Percentiles rank a stretch among this genome's conserved stretches.
Evolutionary conservation across 2,329 filamentous ascomycete species (phyloP).

Genomic region (Sporothrix protearum): DNA sequence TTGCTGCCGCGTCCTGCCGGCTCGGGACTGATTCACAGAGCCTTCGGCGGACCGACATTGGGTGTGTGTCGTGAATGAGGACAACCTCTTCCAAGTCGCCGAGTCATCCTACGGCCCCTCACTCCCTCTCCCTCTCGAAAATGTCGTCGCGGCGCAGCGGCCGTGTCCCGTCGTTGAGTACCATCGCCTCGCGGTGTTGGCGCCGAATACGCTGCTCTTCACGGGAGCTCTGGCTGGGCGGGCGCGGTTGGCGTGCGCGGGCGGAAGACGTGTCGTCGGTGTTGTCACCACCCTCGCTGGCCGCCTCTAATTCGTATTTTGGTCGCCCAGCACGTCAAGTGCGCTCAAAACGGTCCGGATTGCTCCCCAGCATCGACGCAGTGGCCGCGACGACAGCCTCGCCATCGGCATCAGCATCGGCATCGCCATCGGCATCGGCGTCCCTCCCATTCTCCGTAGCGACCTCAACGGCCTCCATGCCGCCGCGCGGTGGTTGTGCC

Average conservation of each 20-base stretch:
- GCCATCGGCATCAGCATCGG: background rate
- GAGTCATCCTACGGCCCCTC: background rate
- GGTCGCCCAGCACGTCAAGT: background rate
- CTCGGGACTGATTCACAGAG: background rate
- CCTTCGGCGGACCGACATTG: background rate
- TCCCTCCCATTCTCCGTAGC: background rate
- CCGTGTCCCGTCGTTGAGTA: slow-evolving; percentile 79
- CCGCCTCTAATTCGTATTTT: background rate
- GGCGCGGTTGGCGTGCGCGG: slow-evolving; percentile 33
- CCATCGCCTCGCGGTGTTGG: slow-evolving; percentile 81
- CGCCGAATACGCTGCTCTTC: slow-evolving; percentile 71
- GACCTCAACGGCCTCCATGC: background rate
- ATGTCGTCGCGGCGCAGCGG: slow-evolving; percentile 74
- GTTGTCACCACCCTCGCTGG: background rate
- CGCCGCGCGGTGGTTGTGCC: background rate
- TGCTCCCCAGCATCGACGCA: background rate
- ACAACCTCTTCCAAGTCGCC: no score
- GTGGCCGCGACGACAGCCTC: background rate
- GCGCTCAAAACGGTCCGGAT: background rate
- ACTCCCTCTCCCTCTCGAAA: slow-evolving; percentile 60
- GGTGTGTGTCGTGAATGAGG: background rate
- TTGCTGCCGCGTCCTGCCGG: background rate
- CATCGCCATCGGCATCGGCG: no score
- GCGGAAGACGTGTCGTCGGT: background rate
- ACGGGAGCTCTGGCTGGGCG: slow-evolving; percentile 49